Evolutionary conservation across 441 rosid species (phyloP).

Genomic region (Gossypium davidsonii): DNA sequence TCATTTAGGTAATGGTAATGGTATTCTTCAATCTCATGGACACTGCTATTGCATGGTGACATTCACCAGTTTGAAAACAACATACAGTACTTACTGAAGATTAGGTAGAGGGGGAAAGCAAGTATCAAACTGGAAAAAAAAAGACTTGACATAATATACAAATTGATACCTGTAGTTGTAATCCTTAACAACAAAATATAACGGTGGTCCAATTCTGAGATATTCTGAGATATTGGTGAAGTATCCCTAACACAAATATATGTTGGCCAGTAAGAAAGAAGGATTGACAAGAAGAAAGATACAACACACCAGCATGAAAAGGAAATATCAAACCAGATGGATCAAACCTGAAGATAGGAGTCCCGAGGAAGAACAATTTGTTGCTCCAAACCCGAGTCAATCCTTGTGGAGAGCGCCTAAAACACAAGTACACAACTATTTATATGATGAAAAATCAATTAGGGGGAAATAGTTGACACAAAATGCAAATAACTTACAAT

Average conservation of each 20-base stretch:
- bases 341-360: constrained; percentile 88
- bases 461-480: constrained; percentile 6
- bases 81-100: background rate
- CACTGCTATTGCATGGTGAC: background rate
- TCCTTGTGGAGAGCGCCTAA: constrained; percentile 77
- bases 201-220: constrained; percentile 91
- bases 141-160: background rate
- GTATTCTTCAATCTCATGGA: background rate
- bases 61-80: constrained; percentile 1
- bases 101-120: background rate
- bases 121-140: constrained; percentile 5
- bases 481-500: constrained; percentile 53
- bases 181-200: constrained; percentile 88
- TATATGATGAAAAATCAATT: constrained; percentile 4
- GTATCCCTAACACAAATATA: constrained; percentile 62
- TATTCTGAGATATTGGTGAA: constrained; percentile 68
- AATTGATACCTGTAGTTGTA: constrained; percentile 75
- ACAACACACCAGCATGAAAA: constrained; percentile 8
- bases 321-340: background rate
- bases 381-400: constrained; percentile 96
- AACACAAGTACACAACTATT: constrained; percentile 14
- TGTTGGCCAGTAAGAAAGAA: constrained; percentile 12
- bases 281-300: background rate
- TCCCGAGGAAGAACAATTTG: constrained; percentile 94
- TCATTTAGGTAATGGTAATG: background rate